Conservation (phyloP, 345 rosid genomes). For the Lagerstroemia speciosa region DNA sequence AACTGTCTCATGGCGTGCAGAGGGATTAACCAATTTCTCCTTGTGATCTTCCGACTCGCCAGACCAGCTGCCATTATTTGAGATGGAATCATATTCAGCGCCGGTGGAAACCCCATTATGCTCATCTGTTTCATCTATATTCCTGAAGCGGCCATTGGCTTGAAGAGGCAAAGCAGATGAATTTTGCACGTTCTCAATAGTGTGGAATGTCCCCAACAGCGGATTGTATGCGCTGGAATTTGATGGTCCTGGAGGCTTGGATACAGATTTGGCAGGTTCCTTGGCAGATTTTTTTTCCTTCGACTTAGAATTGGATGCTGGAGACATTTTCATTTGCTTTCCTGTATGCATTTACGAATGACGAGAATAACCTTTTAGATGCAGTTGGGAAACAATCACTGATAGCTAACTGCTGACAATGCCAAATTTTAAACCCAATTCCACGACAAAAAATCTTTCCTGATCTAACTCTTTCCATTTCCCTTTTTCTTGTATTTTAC, state of each 20-base stretch:
- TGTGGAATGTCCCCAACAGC: constrained; percentile 59
- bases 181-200: constrained; percentile 40
- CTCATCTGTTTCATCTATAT: constrained; percentile 67
- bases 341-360: constrained; percentile 2
- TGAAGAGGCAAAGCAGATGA: constrained; percentile 45
- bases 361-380: background rate
- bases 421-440: no score
- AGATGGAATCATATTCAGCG: constrained; percentile 64
- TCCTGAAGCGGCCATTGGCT: constrained; percentile 53
- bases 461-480: no score
- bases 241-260: constrained; percentile 44
- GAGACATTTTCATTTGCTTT: constrained; percentile 40
- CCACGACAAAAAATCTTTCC: no score
- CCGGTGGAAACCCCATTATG: constrained; percentile 36
- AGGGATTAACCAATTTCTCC: constrained; percentile 39
- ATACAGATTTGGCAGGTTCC: constrained; percentile 50
- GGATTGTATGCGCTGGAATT: constrained; percentile 79
- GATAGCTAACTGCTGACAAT: background rate
- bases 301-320: constrained; percentile 53
- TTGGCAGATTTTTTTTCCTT: constrained; percentile 70
- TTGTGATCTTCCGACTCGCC: constrained; percentile 95
- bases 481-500: background rate
- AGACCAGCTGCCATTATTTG: constrained; percentile 86
- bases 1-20: constrained; percentile 40
- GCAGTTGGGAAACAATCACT: background rate